Percentiles rank a stretch among this genome's conserved stretches.
phyloP scores from a whole-genome alignment of 1,139 yeast genomes.

The Debaryomyces sp. region DNA sequence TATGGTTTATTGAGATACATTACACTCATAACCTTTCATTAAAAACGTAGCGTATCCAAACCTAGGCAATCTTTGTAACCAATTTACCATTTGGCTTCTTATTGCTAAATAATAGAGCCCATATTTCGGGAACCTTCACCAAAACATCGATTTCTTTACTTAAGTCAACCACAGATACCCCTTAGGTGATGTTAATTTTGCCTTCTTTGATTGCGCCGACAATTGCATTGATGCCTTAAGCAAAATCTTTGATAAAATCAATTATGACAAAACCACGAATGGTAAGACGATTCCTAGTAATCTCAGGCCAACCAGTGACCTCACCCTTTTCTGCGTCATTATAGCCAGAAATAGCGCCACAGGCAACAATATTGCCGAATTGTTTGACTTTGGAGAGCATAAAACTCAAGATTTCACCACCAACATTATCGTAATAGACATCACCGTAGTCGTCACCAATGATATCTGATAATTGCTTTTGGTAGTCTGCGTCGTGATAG shows the following conservation, averaged over 20 bases:
- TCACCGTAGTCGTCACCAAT: slow-evolving; percentile 51
- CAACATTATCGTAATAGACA: slow-evolving; percentile 61
- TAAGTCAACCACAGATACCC: slow-evolving; percentile 28
- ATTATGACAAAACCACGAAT: slow-evolving; percentile 51
- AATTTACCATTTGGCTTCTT: slow-evolving; percentile 40
- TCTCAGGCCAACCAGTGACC: slow-evolving; percentile 42
- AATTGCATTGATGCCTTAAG: slow-evolving; percentile 39
- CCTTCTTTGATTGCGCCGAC: slow-evolving; percentile 43
- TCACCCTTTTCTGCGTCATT: slow-evolving; percentile 40
- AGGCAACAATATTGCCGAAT: slow-evolving; percentile 53
- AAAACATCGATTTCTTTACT: slow-evolving; percentile 23
- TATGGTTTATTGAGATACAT: neutral
- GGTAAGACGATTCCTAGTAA: slow-evolving; percentile 50
- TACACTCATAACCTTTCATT: neutral
- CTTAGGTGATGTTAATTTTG: slow-evolving; percentile 33
- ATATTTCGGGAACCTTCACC: slow-evolving; percentile 29
- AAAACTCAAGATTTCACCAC: slow-evolving; percentile 59
- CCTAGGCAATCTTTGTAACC: slow-evolving; percentile 32
- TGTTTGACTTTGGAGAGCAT: slow-evolving; percentile 43
- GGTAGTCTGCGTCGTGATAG: slow-evolving; percentile 35
- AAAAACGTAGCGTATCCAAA: slow-evolving; percentile 15
- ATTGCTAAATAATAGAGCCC: slow-evolving; percentile 32
- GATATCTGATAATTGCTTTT: slow-evolving; percentile 44
- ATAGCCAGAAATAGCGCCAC: slow-evolving; percentile 67
- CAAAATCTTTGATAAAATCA: slow-evolving; percentile 36